Evolutionary conservation across 1,284 basidiomycete genomes (phyloP), one percentile per base, ranked within the genome.

Genomic region (Somion occarium): DNA sequence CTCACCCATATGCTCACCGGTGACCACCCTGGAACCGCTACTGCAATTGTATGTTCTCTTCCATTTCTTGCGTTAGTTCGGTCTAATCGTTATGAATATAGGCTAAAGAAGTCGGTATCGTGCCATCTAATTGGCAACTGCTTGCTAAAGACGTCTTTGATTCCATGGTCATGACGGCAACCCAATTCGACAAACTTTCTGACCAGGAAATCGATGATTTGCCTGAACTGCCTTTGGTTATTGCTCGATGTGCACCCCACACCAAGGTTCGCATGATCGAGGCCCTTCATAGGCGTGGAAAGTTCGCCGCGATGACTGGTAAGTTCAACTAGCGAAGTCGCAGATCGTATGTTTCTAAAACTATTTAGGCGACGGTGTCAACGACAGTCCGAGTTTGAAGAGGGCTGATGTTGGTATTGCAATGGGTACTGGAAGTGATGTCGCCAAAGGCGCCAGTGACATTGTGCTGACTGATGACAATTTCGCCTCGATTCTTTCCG

Each of bases 351-450:
- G n/a, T n/a, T n/a, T n/a, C n/a, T n/a, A n/a, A n/a, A n/a, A 18
- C 19, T 15, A 22, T 34, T 5, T 27, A 1, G 83, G 80, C 23
- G 81, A 83, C 53, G 80, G 80, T 48, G 78, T 80, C 30, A 83
- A 83, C 57, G 82, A 83, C 59, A 75, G 77, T 0, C 78, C 80
- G 47, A 53, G 69, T 59, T 52, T 88, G 54, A 87, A 87, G 70
- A 77, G 59, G 65, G 79, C 82, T 20, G 79, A 80, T 47, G 78
- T 84, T 23, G 82, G 82, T 49, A 81, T 88, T 56, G 84, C 80
- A 9, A 88, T 89, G 85, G 85, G 85, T 34, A 79, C 75, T 4
- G 85, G 85, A n/a, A 79, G 78, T 5, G 85, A 88, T 58, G 84
- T 88, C 24, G 85, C 85, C 38, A 82, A 81, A 61, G 77, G 76